These are phyloP conservation scores for Boletus patriciae DNA, from an alignment of 768 basidiomycete species.

Conservation along the genomic window DNA sequence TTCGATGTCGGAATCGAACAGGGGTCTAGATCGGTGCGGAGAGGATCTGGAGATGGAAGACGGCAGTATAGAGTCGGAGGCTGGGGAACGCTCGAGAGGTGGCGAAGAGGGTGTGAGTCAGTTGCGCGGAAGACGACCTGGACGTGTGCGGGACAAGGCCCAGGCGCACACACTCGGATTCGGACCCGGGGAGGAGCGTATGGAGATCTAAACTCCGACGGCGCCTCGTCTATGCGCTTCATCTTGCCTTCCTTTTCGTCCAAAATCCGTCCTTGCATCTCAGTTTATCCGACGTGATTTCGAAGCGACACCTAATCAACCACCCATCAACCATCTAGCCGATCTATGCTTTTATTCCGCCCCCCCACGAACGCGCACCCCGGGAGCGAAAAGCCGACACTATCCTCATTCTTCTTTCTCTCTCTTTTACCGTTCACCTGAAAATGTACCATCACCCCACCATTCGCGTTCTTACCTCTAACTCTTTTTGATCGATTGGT, in stretches of 20 bases:
- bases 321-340: not conserved
- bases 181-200: conserved; percentile 10
- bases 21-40: not conserved
- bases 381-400: not conserved
- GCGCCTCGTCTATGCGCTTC: not conserved
- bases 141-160: conserved; percentile 18
- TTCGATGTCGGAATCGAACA: not conserved
- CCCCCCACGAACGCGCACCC: not conserved
- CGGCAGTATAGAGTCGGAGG: not conserved
- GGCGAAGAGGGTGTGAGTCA: not conserved
- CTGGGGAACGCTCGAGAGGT: conserved; percentile 1
- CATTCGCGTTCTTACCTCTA: not conserved
- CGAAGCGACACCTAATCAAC: conserved; percentile 1
- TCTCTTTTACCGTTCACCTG: not conserved
- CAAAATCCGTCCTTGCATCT: not conserved
- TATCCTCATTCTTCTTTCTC: not conserved
- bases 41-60: conserved; percentile 26
- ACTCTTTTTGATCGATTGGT: not conserved
- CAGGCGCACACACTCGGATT: conserved; percentile 3
- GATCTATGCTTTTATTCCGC: not conserved
- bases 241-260: not conserved
- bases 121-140: conserved; percentile 21
- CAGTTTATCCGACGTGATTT: not conserved
- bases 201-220: conserved; percentile 15
- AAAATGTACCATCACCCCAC: conserved; percentile 11